Conservation (phyloP, 306 rosid genomes). For the Cucumis melo region DNA sequence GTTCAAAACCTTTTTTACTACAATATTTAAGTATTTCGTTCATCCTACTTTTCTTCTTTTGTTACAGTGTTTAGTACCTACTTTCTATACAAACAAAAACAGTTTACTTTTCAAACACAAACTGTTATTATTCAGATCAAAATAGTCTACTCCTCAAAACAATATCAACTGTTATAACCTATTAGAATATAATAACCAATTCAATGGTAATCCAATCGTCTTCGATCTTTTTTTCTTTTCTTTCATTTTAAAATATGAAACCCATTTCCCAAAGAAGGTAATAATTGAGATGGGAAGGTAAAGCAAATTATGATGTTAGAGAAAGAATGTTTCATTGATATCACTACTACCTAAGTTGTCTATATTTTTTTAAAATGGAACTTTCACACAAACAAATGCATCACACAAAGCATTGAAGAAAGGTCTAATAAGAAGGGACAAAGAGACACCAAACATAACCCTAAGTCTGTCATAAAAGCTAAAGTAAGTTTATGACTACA, state of each 20-base stretch:
- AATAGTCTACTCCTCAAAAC: no score
- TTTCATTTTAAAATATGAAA: not conserved
- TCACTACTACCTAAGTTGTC: not conserved
- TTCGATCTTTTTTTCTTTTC: no score
- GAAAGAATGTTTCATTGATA: not conserved
- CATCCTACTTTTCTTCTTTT: no score
- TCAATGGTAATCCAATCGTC: no score
- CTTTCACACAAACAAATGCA: conserved; percentile 3
- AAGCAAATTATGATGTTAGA: not conserved
- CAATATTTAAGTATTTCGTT: no score
- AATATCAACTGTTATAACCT: no score
- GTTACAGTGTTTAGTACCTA: no score
- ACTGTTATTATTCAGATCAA: no score
- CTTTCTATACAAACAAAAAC: no score
- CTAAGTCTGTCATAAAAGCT: not conserved
- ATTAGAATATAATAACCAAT: no score
- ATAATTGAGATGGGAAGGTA: not conserved
- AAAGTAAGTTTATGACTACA: conserved; percentile 1
- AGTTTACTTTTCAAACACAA: no score
- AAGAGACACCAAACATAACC: not conserved
- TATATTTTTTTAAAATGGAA: not conserved
- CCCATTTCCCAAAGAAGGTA: not conserved
- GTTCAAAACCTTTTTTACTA: no score
- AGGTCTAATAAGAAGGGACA: not conserved
- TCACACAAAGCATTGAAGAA: not conserved